Evolutionary conservation across 2,329 filamentous ascomycete genomes (phyloP), one percentile per base, ranked within the genome.

Genomic region (Mariannaea elegans): DNA sequence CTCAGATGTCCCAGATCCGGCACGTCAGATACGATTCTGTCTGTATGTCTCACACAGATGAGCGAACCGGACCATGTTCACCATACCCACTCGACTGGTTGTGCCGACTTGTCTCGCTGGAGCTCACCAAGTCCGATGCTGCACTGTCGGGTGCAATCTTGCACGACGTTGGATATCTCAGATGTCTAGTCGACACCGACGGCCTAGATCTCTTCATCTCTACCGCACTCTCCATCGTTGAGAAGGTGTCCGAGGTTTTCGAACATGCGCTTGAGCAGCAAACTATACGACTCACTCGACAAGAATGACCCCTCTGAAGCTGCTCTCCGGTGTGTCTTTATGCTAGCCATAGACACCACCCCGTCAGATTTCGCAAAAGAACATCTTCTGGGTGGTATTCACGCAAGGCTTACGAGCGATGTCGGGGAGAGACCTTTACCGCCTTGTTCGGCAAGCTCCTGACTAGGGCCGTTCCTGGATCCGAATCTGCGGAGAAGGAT

Each of bases 341-440:
- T 78, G 63, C 68, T 78, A 3, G 46, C 48, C 41, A 60, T 78
- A 16, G 76, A 78, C 27, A 53, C 58, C 1, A 16, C 72, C n/a
- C 2, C 74, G 74, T 3, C 75, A 78, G n/a, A 19, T 77, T n/a
- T n/a, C n/a, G n/a, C 1, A 66, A 68, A 32, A 77, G 76, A 49
- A 78, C 75, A 0, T 73, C 73, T 0, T 71, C 71, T 21, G 78
- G 93, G 1, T 97, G 93, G 93, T 96, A 90, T 71, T 87, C 88
- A n/a, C 86, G 93, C 64, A 87, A 94, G 60, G 87, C 87, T 24
- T 97, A 97, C 67, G 93, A 97, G 74, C 81, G 93, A 58, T 93
- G 90, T 5, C 82, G 93, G 46, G 93, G 93, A 4, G 93, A 97
- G 76, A 75, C 76, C 0, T 78, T 78, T 18, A 78, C 78, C 44